phyloP scores from a whole-genome alignment of 805 yeast species.

The Clavispora asparagi region DNA sequence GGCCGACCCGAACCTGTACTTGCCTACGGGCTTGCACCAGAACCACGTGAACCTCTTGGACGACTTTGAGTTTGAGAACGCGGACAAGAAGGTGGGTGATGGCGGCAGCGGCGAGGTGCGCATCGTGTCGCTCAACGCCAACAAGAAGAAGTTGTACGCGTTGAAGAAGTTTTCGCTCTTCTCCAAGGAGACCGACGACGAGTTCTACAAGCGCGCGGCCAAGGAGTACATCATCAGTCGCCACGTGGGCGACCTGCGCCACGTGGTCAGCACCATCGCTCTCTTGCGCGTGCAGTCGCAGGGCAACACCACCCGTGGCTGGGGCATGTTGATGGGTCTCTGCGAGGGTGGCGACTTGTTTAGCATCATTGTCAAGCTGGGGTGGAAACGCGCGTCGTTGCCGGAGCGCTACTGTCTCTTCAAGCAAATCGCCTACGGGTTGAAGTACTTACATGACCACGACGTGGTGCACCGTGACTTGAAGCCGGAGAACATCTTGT shows the following conservation, averaged over 20 bases:
- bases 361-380: slow-evolving; percentile 47
- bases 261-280: slow-evolving; percentile 53
- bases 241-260: slow-evolving; percentile 49
- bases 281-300: slow-evolving; percentile 55
- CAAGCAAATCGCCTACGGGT: slow-evolving; percentile 61
- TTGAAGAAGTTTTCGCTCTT: slow-evolving; percentile 60
- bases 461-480: slow-evolving; percentile 72
- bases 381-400: slow-evolving; percentile 52
- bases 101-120: slow-evolving; percentile 73
- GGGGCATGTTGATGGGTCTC: slow-evolving; percentile 71
- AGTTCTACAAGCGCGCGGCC: slow-evolving; percentile 59
- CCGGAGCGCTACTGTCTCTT: slow-evolving; percentile 60
- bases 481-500: slow-evolving; percentile 67
- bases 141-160: slow-evolving; percentile 50
- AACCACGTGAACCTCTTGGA: slow-evolving; percentile 45
- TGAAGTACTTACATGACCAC: slow-evolving; percentile 55
- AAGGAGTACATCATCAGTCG: slow-evolving; percentile 63
- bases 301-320: slow-evolving; percentile 52
- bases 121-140: slow-evolving; percentile 27
- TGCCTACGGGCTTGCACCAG: slow-evolving; percentile 53
- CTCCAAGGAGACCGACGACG: slow-evolving; percentile 55
- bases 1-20: slow-evolving; percentile 57
- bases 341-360: slow-evolving; percentile 62
- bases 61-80: slow-evolving; percentile 44
- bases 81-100: slow-evolving; percentile 50